Evolutionary conservation across 306 rosid genomes (phyloP).

Genomic region (Quercus alba): DNA sequence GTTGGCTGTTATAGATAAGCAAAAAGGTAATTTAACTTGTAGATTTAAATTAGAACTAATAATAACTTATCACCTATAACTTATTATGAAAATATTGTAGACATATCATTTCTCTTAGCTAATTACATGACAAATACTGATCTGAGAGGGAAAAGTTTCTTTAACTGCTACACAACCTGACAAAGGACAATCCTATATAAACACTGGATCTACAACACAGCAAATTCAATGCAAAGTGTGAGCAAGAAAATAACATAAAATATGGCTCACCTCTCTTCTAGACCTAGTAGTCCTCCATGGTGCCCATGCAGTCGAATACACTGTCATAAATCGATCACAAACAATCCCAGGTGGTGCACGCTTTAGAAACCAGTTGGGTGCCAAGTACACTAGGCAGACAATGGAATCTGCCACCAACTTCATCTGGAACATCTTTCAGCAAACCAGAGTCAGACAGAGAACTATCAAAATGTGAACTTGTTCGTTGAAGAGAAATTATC

Average conservation of each 20-base stretch:
- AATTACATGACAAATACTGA: no score
- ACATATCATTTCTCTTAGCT: no score
- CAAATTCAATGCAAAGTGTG: no score
- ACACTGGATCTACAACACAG: no score
- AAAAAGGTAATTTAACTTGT: no score
- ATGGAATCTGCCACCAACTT: constrained; percentile 26
- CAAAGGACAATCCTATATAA: no score
- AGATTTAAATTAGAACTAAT: no score
- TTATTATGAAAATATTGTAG: no score
- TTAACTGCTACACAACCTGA: no score
- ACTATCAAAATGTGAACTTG: constrained; percentile 14
- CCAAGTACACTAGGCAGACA: constrained; percentile 17
- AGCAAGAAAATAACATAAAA: not conserved
- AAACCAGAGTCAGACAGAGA: constrained; percentile 13
- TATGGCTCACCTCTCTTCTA: constrained; percentile 20
- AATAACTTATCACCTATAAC: no score
- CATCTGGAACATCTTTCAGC: constrained; percentile 30
- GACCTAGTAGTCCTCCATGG: constrained; percentile 19
- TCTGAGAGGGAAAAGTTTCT: no score
- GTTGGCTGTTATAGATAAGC: no score
- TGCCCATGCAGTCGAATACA: constrained; percentile 30
- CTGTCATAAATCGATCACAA: constrained; percentile 30
- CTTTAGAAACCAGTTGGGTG: constrained; percentile 32
- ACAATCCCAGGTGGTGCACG: constrained; percentile 33
- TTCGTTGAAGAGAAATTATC: constrained; percentile 10